Evolutionary conservation across 2,329 filamentous ascomycete genomes (phyloP).

Genomic region (Elsinoe ampelina): DNA sequence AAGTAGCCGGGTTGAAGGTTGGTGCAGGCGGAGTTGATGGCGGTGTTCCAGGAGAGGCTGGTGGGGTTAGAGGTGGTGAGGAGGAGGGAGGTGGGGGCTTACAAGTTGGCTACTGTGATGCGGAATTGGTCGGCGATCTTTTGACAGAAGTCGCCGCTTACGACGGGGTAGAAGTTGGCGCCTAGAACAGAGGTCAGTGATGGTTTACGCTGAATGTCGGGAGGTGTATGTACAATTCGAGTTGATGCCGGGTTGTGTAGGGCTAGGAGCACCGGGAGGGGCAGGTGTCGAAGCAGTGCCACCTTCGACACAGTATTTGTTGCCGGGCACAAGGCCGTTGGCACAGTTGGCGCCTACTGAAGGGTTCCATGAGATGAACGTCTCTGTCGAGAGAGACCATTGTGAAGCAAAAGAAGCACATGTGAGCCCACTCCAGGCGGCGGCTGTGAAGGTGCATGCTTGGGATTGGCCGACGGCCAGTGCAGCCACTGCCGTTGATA

Average conservation of each 20-base stretch:
- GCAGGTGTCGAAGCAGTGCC: neutral
- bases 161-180: neutral
- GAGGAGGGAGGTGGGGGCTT: neutral
- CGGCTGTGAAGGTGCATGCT: neutral
- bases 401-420: neutral
- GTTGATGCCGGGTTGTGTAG: neutral
- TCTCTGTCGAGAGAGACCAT: neutral
- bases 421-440: neutral
- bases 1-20: neutral
- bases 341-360: neutral
- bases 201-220: neutral
- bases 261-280: neutral
- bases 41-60: neutral
- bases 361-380: conserved; percentile 4
- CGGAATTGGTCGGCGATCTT: conserved; percentile 3
- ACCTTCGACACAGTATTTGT: neutral
- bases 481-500: neutral
- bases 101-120: neutral
- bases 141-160: neutral
- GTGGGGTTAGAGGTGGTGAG: neutral
- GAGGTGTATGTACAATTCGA: neutral
- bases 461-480: neutral
- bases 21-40: neutral
- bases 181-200: neutral
- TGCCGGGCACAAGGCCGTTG: neutral